These are phyloP conservation scores for Gillenia trifoliata DNA, from an alignment of 306 rosid genomes.

Conservation along the genomic window DNA sequence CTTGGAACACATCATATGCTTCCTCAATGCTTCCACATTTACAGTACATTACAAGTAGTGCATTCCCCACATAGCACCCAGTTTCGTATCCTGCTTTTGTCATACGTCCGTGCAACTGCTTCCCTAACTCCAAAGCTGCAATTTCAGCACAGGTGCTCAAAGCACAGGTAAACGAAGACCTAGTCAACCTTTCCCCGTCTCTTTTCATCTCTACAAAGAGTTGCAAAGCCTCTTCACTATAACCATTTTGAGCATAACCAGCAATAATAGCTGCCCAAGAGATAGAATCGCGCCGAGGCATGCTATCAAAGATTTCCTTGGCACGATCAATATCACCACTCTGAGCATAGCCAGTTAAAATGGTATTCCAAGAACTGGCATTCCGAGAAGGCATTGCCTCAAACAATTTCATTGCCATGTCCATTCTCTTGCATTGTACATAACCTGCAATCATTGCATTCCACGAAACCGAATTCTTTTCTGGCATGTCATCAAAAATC, in stretches of 20 bases:
- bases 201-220: conserved; percentile 63
- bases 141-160: conserved; percentile 82
- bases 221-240: conserved; percentile 67
- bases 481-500: conserved; percentile 55
- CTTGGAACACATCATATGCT: conserved; percentile 60
- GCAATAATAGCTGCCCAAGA: conserved; percentile 86
- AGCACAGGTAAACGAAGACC: conserved; percentile 62
- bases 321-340: conserved; percentile 51
- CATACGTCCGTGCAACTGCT: conserved; percentile 65
- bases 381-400: conserved; percentile 68
- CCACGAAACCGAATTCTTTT: conserved; percentile 59
- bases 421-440: conserved; percentile 61
- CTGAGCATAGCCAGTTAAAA: conserved; percentile 75
- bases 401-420: conserved; percentile 55
- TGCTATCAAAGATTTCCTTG: conserved; percentile 55
- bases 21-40: conserved; percentile 76
- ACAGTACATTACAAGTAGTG: conserved; percentile 82
- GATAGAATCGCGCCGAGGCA: conserved; percentile 70
- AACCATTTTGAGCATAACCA: conserved; percentile 74
- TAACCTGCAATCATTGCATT: conserved; percentile 79
- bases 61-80: conserved; percentile 77
- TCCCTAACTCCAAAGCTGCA: conserved; percentile 80
- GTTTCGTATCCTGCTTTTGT: conserved; percentile 65
- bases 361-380: conserved; percentile 77
- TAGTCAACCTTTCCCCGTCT: conserved; percentile 54